Conservation (phyloP, 2,329 filamentous ascomycete genomes). For the Claviceps sorghi region DNA sequence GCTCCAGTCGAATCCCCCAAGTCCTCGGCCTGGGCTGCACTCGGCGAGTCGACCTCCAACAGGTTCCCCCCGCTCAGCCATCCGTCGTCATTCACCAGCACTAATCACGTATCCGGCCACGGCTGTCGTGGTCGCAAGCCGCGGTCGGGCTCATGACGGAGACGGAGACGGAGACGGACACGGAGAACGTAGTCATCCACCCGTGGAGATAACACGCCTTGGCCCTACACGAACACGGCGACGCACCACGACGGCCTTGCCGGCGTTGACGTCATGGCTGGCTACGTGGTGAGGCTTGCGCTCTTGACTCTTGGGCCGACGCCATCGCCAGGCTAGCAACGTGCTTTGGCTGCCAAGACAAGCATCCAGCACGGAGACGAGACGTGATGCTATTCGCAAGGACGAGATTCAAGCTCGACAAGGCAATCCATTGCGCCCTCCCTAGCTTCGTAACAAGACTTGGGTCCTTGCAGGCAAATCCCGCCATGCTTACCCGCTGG, state of each 20-base stretch:
- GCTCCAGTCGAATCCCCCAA: too few relatives aligned
- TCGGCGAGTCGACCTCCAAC: not conserved
- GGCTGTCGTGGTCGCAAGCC: not conserved
- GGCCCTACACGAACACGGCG: too few relatives aligned
- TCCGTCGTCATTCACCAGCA: not conserved
- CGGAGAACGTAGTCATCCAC: not conserved
- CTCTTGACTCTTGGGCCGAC: not conserved
- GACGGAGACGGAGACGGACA: too few relatives aligned
- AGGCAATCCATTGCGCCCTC: not conserved
- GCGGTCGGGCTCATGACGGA: not conserved
- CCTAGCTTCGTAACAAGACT: too few relatives aligned
- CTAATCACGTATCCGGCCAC: not conserved
- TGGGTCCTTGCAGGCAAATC: not conserved
- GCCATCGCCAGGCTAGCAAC: not conserved
- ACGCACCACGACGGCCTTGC: too few relatives aligned
- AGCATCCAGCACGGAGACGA: not conserved
- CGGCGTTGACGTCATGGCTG: constrained; percentile 4
- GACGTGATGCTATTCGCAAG: not conserved
- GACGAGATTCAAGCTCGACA: not conserved
- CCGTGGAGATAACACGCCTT: not conserved
- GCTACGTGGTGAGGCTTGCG: not conserved
- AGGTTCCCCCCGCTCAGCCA: not conserved
- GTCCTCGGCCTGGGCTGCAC: not conserved
- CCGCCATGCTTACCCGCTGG: not conserved
- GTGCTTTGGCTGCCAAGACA: not conserved